Evolutionary conservation across 108 stramenopile species (phyloP), one percentile per base, ranked within the genome.

Genomic region (Craspedostauros australis): DNA sequence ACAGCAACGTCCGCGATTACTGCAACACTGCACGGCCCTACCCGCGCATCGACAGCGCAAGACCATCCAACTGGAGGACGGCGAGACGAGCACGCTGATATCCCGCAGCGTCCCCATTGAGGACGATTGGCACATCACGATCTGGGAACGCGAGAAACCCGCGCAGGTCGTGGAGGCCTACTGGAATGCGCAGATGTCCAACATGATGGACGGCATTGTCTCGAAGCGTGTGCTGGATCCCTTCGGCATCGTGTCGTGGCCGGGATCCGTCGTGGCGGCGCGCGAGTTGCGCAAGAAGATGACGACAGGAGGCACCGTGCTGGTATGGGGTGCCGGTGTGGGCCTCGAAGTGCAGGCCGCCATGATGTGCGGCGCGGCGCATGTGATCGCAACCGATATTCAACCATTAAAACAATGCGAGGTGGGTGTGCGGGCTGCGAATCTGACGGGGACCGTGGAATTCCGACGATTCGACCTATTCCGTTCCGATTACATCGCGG

Each of bases 201-300:
- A 16, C 1, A 47, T 70, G 24, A 41, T 56, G 20, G 58, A 49
- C 8, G 43, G 39, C 6, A 9, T 24, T 36, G 11, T 9, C 14
- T 14, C 11, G 9, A 9, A 36, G 34, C 34, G 9, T 12, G 23
- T 75, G 39, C 65, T 82, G 25, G 88, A 90, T 67, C 88, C 88
- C 12, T 90, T 90, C 66, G 84, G 88, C 30, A 50, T 83, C 8
- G 75, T 90, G 29, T 66, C 79, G 39, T 90, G 88, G 88, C 88
- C 88, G 25, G 88, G 88, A 4, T 70, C 77, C 22, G 77, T 90
- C 22, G 29, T 77, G 32, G 88, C 88, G n/a, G 66, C 75, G 1
- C 69, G 59, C 46, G 88, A 83, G 53, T 39, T 90, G 34, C 66
- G 57, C 29, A 34, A 51, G 16, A 33, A 65, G 4, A 41, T 37